Evolutionary conservation across 495 filamentous ascomycete species (phyloP).

Genomic region (Xeromyces bisporus): DNA sequence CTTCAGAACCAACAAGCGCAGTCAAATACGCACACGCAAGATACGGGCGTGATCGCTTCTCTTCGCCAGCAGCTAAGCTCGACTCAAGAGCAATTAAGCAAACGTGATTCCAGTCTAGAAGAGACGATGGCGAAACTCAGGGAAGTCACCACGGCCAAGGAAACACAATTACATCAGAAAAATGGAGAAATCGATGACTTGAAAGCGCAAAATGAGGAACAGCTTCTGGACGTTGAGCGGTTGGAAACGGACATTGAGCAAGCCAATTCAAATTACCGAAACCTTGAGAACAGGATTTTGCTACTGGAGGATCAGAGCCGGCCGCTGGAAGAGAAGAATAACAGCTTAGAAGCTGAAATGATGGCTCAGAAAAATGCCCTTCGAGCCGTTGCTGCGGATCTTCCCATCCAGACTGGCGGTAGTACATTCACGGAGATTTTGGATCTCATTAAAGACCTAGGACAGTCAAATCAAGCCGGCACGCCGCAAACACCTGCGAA

Average conservation of each 20-base stretch:
- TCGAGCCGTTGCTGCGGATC: slow-evolving; percentile 25
- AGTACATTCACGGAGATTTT: slow-evolving; percentile 29
- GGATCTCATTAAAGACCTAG: slow-evolving; percentile 24
- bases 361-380: slow-evolving; percentile 27
- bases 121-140: slow-evolving; percentile 21
- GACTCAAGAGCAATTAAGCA: slow-evolving; percentile 22
- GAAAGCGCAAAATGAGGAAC: slow-evolving; percentile 18
- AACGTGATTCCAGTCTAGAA: slow-evolving; percentile 21
- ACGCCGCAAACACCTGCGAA: slow-evolving; percentile 3
- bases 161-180: slow-evolving; percentile 22
- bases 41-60: slow-evolving; percentile 20
- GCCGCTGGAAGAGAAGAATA: slow-evolving; percentile 28
- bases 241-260: slow-evolving; percentile 22
- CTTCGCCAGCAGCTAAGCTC: slow-evolving; percentile 24
- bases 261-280: slow-evolving; percentile 16
- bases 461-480: slow-evolving; percentile 7
- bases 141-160: slow-evolving; percentile 19
- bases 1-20: slow-evolving; percentile 13
- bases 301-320: slow-evolving; percentile 21
- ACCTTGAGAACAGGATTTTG: slow-evolving; percentile 21
- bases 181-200: slow-evolving; percentile 28
- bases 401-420: slow-evolving; percentile 16
- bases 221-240: slow-evolving; percentile 17
- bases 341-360: slow-evolving; percentile 25
- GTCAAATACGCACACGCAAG: slow-evolving; percentile 13